Evolutionary conservation across 1,284 basidiomycete genomes (phyloP).

Genomic region (Termitomyces sp.): DNA sequence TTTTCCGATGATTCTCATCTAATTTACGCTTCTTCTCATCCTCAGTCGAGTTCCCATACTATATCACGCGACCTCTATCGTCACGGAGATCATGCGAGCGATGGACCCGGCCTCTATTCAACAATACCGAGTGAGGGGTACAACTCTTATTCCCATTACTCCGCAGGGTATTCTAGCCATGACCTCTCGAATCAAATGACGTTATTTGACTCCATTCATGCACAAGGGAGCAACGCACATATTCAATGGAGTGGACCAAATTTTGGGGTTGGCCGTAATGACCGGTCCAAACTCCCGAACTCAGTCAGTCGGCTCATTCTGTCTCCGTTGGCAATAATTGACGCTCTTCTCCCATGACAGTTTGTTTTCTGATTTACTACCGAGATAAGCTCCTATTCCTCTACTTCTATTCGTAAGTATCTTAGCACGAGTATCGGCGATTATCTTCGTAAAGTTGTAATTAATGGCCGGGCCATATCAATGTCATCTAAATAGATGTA

Average conservation of each 20-base stretch:
- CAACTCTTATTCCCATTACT: constrained; percentile 17
- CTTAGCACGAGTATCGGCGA: not conserved
- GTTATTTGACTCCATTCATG: constrained; percentile 20
- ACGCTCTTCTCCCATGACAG: constrained; percentile 8
- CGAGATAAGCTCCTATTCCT: not conserved
- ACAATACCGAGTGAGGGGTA: constrained; percentile 15
- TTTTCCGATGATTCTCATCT: constrained; percentile 28
- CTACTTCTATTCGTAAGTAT: not conserved
- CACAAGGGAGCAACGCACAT: constrained; percentile 18
- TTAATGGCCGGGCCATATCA: constrained; percentile 16
- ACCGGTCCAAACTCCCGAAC: constrained; percentile 15
- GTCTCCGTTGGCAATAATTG: not conserved
- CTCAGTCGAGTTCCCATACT: not conserved
- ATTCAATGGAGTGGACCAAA: constrained; percentile 14
- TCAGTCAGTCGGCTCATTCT: constrained; percentile 11
- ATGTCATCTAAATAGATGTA: constrained; percentile 13
- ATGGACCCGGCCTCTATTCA: constrained; percentile 13
- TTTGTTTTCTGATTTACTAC: constrained; percentile 15
- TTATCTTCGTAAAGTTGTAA: constrained; percentile 4
- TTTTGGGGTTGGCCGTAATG: constrained; percentile 12
- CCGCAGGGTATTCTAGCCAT: constrained; percentile 11
- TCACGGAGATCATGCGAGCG: constrained; percentile 7
- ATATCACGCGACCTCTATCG: constrained; percentile 9
- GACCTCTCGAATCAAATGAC: constrained; percentile 18
- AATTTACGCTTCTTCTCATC: constrained; percentile 12